These are phyloP conservation scores for Aspergillus sp. DNA, from an alignment of 2,329 filamentous ascomycete species.

Conservation along the genomic window DNA sequence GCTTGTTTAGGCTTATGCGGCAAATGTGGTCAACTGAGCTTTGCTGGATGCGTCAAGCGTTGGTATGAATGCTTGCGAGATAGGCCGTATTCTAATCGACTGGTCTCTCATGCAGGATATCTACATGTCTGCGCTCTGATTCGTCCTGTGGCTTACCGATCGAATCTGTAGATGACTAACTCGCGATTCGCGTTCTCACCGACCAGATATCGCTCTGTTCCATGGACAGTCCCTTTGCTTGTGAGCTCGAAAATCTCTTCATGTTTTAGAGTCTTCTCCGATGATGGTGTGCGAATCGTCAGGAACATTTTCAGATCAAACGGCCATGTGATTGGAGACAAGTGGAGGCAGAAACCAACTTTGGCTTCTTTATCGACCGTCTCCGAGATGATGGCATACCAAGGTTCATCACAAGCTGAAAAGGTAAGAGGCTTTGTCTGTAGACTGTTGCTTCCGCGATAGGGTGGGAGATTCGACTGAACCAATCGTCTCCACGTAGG, in stretches of 20 bases:
- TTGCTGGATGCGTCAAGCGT: too few species aligned
- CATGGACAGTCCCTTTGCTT: conserved; percentile 53
- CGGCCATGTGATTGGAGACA: conserved; percentile 24
- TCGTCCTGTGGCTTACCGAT: conserved; percentile 18
- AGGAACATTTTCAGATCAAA: conserved; percentile 26
- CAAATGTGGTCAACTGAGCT: neutral
- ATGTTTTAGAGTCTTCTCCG: conserved; percentile 21
- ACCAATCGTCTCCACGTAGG: conserved; percentile 50
- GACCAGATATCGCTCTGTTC: conserved; percentile 61
- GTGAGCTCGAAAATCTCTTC: conserved; percentile 49
- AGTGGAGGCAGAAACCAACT: conserved; percentile 36
- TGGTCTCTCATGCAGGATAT: too few species aligned
- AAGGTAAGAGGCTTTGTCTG: conserved; percentile 29
- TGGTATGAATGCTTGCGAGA: too few species aligned
- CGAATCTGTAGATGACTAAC: conserved; percentile 55
- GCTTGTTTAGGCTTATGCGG: neutral
- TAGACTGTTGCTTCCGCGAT: conserved; percentile 40
- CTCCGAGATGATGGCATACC: conserved; percentile 38
- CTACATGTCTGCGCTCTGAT: too few species aligned
- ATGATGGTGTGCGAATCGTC: conserved; percentile 27
- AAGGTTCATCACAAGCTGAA: conserved; percentile 22
- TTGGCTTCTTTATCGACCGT: conserved; percentile 28
- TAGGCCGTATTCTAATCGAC: too few species aligned
- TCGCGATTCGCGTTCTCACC: conserved; percentile 54
- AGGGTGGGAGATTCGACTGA: conserved; percentile 45